Percentiles rank a stretch among this genome's conserved stretches.
Evolutionary conservation across 345 rosid species (phyloP).

Genomic region (Populus euphratica): DNA sequence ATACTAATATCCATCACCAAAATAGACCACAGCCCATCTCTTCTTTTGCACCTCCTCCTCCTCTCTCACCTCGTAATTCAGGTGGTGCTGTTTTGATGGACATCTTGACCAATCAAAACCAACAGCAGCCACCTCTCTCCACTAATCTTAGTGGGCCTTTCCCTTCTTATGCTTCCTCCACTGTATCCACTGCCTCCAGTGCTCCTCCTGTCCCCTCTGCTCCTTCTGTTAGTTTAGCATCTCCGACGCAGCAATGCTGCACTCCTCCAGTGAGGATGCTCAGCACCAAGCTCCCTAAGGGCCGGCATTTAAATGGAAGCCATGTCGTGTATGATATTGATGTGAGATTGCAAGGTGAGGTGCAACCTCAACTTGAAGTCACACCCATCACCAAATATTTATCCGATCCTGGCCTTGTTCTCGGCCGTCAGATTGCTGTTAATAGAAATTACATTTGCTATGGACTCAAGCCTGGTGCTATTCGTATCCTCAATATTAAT

Average conservation of each 20-base stretch:
- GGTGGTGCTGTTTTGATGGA: slow-evolving; percentile 25
- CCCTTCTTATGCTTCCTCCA: slow-evolving; percentile 17
- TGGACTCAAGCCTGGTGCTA: slow-evolving; percentile 77
- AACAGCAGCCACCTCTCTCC: slow-evolving; percentile 23
- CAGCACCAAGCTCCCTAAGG: slow-evolving; percentile 54
- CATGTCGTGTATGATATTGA: slow-evolving; percentile 63
- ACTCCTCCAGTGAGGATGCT: slow-evolving; percentile 33
- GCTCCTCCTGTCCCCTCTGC: slow-evolving; percentile 21
- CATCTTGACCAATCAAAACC: slow-evolving; percentile 19
- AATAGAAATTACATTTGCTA: slow-evolving; percentile 75
- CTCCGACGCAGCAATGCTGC: slow-evolving; percentile 29
- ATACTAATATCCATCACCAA: slow-evolving; percentile 15
- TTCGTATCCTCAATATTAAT: slow-evolving; percentile 75
- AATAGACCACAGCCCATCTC: slow-evolving; percentile 14
- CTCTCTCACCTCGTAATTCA: slow-evolving; percentile 2
- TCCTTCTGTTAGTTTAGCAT: slow-evolving; percentile 29
- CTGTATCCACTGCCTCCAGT: not conserved
- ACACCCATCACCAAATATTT: slow-evolving; percentile 87
- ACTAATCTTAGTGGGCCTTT: slow-evolving; percentile 13
- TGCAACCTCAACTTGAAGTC: slow-evolving; percentile 81
- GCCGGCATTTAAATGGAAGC: slow-evolving; percentile 56
- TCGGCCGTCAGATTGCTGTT: slow-evolving; percentile 87
- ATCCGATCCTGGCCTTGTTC: slow-evolving; percentile 74
- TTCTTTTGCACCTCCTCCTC: slow-evolving; percentile 17
- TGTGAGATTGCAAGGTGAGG: slow-evolving; percentile 55